Evolutionary conservation across 2,329 filamentous ascomycete species (phyloP), one percentile per base, ranked within the genome.

Genomic region (Juglanconis oblonga): DNA sequence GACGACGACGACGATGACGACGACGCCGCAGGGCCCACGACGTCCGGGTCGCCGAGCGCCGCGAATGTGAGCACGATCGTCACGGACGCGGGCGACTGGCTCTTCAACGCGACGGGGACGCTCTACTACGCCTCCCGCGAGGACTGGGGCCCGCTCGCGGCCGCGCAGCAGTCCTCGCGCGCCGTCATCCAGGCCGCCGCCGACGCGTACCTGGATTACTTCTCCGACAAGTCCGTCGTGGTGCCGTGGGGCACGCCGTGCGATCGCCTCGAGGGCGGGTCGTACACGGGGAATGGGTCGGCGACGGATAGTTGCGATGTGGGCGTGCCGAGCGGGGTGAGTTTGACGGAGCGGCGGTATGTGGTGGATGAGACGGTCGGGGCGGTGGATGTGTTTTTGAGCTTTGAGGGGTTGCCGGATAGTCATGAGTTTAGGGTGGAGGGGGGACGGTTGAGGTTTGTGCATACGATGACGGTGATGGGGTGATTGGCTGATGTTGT

Each of bases 211-310:
- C 67, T 71, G 35, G 71, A 76, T 53, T 64, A 74, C 50, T 76
- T 75, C 61, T 68, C 68, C 57, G 68, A 75, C 64, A 74, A 73
- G 67, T 68, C 61, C 33, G 73, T 74, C 29, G 65, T 63, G 36
- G 74, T 76, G 10, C 74, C 74, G 10, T 76, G 73, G 73, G 74
- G 73, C 13, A 59, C 56, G 10, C 73, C 74, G 1, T 76, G 74
- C 56, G 72, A 70, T 0, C 66, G 74, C 11, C 68, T 76, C 24
- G 74, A 76, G 63, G 74, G 74, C 6, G 73, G 73, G 2, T 35
- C 63, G 32, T 75, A 76, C 62, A 71, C 73, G 9, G 71, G 71
- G 5, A 65, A 58, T 7, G 71, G 71, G 10, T 65, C 66, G 31
- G 62, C 66, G 3, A 70, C 58, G 14, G 69, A 72, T 38, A 62